Percentiles rank a stretch among this genome's conserved stretches.
phyloP scores from a whole-genome alignment of 2,329 filamentous ascomycete genomes.

The Aphanocladium album region DNA sequence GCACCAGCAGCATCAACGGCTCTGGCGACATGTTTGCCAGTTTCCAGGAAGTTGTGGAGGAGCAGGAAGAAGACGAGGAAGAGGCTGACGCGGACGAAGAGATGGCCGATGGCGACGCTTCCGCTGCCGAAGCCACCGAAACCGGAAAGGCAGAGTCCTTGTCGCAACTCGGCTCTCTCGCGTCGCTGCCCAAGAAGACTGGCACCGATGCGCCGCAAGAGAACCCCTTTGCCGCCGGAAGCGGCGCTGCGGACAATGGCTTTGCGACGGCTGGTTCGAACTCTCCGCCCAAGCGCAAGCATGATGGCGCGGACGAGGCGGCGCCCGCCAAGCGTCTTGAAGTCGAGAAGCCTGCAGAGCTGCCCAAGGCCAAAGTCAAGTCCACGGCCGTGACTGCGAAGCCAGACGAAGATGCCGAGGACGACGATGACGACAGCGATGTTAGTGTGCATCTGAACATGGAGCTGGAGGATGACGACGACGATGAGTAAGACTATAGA shows the following conservation, averaged over 20 bases:
- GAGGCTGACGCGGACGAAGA: slow-evolving; percentile 28
- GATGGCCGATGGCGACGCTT: slow-evolving; percentile 15
- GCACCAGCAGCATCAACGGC: slow-evolving; percentile 28
- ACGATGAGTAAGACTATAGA: not conserved
- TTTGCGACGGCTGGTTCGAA: slow-evolving; percentile 16
- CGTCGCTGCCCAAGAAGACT: slow-evolving; percentile 1
- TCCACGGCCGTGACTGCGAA: slow-evolving; percentile 15
- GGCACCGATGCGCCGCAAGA: slow-evolving; percentile 15
- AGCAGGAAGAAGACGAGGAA: slow-evolving; percentile 32
- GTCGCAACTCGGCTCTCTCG: not conserved
- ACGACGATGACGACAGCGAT: slow-evolving; percentile 44
- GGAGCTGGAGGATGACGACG: slow-evolving; percentile 51
- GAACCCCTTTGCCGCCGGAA: slow-evolving; percentile 32
- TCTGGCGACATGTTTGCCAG: slow-evolving; percentile 24
- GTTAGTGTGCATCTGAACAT: slow-evolving; percentile 56
- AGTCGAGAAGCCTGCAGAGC: slow-evolving; percentile 26
- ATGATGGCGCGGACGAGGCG: slow-evolving; percentile 30
- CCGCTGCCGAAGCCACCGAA: not conserved
- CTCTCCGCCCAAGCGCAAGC: slow-evolving; percentile 34
- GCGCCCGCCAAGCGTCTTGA: slow-evolving; percentile 37
- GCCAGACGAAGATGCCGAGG: slow-evolving; percentile 21
- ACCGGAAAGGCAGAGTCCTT: not conserved
- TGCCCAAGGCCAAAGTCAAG: slow-evolving; percentile 17
- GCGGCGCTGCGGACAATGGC: slow-evolving; percentile 16
- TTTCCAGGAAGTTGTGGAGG: slow-evolving; percentile 32